Base-by-base conservation (phyloP, 2,329 filamentous ascomycete species). In the Sclerotinia subarctica region DNA sequence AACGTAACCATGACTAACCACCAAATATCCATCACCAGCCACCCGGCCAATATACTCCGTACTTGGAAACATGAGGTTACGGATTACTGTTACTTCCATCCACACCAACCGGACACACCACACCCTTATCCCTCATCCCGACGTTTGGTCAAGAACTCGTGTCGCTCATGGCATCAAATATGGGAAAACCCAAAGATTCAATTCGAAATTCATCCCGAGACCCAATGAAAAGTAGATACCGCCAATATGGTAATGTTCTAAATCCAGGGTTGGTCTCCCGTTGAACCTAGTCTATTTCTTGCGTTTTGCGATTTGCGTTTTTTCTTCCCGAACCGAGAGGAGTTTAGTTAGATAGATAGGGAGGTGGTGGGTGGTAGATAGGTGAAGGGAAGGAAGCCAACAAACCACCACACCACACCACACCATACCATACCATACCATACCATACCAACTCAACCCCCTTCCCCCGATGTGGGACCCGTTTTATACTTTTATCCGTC, bases 191-290 rank as follows among this genome's bases (percentile, higher is more conserved):
- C 59, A 49, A 32, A 35, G 1, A 3, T 46, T 24, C 2, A 17
- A n/a, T 10, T 35, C 6, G 5, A 10, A 35, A 35, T 10, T n/a
- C 64, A 13, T 24, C 46, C 59, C 64, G 54, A 66, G 54, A 66
- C 54, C 64, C 54, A 60, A 66, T 42, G 46, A 21, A 21, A 42
- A 35, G 6, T 19, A 60, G 46, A 66, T 52, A 66, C 64, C 64
- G 64, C 42, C 64, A 29, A 60, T 42, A 60, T 60, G 64, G 64
- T 66, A 58, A 58, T 35, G 52, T 47, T 46, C 26, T 32, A 57
- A 65, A 65, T 47, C 49, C 51, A 65, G 63, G 51, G 51, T 65
- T 10, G 51, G 51, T 65, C 6, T 57, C 38, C 63, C 21, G 38
- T 49, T 35, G 38, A 47, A 35, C 26, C 51, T 24, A 47, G 38